Conservation (phyloP, 352 stramenopile species). For the Phytophthora vignae region DNA sequence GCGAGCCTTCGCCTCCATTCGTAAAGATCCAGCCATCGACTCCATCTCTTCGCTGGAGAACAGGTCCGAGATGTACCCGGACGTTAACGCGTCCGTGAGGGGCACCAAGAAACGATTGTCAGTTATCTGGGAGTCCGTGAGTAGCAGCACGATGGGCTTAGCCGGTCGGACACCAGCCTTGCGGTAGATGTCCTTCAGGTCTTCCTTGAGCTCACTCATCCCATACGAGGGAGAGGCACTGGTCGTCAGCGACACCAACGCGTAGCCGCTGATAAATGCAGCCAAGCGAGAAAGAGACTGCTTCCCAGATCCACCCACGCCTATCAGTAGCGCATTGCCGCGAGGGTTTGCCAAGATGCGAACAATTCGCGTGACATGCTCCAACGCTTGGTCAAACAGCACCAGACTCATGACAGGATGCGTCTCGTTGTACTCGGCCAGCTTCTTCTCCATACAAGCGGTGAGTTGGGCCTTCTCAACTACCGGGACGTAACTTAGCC, state of each 20-base stretch:
- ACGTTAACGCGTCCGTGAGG: slow-evolving; percentile 87
- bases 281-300: slow-evolving; percentile 91
- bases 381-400: slow-evolving; percentile 92
- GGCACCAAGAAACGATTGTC: slow-evolving; percentile 90
- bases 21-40: slow-evolving; percentile 77
- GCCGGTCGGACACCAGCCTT: slow-evolving; percentile 88
- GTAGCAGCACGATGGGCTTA: slow-evolving; percentile 86
- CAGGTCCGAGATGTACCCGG: slow-evolving; percentile 81
- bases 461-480: slow-evolving; percentile 63
- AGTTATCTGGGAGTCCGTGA: slow-evolving; percentile 90
- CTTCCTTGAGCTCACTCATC: slow-evolving; percentile 84
- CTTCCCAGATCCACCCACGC: slow-evolving; percentile 88
- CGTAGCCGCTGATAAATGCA: slow-evolving; percentile 88
- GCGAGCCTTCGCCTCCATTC: slow-evolving; percentile 82
- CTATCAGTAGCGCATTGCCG: slow-evolving; percentile 89
- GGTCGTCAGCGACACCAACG: slow-evolving; percentile 70
- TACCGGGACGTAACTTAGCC: slow-evolving; percentile 60
- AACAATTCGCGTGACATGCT: slow-evolving; percentile 90
- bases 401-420: slow-evolving; percentile 94
- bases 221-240: slow-evolving; percentile 70
- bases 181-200: slow-evolving; percentile 91
- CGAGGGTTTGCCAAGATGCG: slow-evolving; percentile 79
- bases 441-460: slow-evolving; percentile 62
- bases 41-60: slow-evolving; percentile 92
- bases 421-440: slow-evolving; percentile 92